Evolutionary conservation across 129 eudicot genomes (phyloP).

Genomic region (Glebionis coronaria): DNA sequence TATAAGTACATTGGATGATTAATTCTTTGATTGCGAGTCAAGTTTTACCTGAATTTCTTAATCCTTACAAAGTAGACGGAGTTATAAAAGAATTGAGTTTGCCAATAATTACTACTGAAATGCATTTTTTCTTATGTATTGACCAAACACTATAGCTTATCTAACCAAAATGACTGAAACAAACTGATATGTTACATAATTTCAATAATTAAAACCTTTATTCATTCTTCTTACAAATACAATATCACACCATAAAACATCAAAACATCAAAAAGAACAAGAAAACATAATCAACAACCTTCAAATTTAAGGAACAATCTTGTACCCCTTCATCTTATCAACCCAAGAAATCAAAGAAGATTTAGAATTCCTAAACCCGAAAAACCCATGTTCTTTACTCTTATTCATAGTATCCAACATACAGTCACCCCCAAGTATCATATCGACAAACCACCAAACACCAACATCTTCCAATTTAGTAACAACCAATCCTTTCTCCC

Average conservation of each 20-base stretch:
- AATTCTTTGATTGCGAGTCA: no score
- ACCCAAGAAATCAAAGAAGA: conserved; percentile 64
- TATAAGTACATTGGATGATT: no score
- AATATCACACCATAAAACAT: conserved; percentile 10
- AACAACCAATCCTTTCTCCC: conserved; percentile 41
- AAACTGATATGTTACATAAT: not conserved
- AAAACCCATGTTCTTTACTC: conserved; percentile 87
- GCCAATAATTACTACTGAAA: no score
- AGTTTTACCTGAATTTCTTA: no score
- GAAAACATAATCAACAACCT: conserved; percentile 1
- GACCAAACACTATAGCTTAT: no score
- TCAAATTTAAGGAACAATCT: conserved; percentile 57
- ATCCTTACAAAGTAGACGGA: no score
- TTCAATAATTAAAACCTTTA: conserved; percentile 14
- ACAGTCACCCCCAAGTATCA: conserved; percentile 26
- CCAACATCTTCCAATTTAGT: conserved; percentile 73
- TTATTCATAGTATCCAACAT: conserved; percentile 68
- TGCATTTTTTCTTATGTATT: no score
- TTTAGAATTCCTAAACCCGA: conserved; percentile 70
- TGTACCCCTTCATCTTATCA: conserved; percentile 62
- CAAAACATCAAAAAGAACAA: not conserved
- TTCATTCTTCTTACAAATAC: conserved; percentile 25
- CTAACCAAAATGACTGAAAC: not conserved
- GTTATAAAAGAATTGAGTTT: no score
- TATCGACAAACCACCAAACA: conserved; percentile 73